Evolutionary conservation across 1,284 basidiomycete genomes (phyloP).

Genomic region (Pseudozyma thailandica): DNA sequence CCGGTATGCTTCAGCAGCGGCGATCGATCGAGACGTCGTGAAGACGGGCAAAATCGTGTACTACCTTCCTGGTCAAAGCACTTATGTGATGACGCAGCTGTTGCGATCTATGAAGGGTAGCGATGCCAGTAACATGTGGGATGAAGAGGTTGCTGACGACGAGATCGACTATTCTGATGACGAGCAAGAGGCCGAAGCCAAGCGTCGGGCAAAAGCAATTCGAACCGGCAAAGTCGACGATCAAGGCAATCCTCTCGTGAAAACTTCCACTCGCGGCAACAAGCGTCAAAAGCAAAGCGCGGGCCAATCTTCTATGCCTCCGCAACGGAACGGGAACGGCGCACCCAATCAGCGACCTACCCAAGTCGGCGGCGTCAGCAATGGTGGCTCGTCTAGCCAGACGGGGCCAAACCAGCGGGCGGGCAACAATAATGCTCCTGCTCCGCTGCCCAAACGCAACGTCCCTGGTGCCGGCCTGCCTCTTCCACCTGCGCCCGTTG

Average conservation of each 20-base stretch:
- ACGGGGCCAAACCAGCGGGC: slow-evolving; percentile 8
- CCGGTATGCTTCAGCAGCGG: slow-evolving; percentile 68
- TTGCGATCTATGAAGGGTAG: slow-evolving; percentile 78
- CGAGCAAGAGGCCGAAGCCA: slow-evolving; percentile 80
- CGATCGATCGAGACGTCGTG: slow-evolving; percentile 61
- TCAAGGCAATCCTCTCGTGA: slow-evolving; percentile 30
- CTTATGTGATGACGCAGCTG: slow-evolving; percentile 79
- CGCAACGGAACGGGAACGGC: slow-evolving; percentile 9
- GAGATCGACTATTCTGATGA: slow-evolving; percentile 91
- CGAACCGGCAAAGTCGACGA: slow-evolving; percentile 32
- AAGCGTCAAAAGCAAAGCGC: slow-evolving; percentile 39
- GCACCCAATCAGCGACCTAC: slow-evolving; percentile 1
- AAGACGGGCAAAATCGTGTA: slow-evolving; percentile 71
- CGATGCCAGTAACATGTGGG: slow-evolving; percentile 89
- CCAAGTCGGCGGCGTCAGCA: slow-evolving; percentile 1
- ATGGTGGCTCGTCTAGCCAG: slow-evolving; percentile 3
- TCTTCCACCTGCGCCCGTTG: slow-evolving; percentile 9
- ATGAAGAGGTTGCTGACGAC: slow-evolving; percentile 85
- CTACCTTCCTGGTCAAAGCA: slow-evolving; percentile 80
- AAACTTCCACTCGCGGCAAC: slow-evolving; percentile 14
- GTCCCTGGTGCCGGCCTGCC: slow-evolving; percentile 8
- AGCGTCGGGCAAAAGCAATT: slow-evolving; percentile 68
- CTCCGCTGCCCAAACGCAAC: slow-evolving; percentile 13
- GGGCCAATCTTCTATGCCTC: slow-evolving; percentile 6
- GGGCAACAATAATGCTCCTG: slow-evolving; percentile 3